Base-by-base conservation (phyloP, 768 basidiomycete species). In the Rickenella mellea region DNA sequence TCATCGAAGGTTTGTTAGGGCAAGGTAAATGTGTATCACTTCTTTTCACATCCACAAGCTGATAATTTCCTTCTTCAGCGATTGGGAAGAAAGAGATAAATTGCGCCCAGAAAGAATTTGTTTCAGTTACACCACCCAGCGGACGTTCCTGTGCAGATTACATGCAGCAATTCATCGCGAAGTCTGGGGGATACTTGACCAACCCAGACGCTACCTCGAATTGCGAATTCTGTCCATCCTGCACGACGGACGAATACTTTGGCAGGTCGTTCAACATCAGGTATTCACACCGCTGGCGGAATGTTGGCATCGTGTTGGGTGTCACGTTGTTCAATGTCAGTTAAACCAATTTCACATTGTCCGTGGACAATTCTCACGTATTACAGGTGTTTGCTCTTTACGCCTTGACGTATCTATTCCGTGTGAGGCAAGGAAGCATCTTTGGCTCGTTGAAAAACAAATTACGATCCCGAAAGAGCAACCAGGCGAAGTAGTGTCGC, bases 21-120 rank as follows among this genome's bases (percentile, higher is more conserved):
- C 62, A 68, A 55, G 59, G 81, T 83, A 51, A 47, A 69, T 50
- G 21, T 11, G 22, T 15, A 17, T 11, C 5, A 3, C 26, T 28
- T 21, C n/a, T 28, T 2, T 15, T 7, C 26, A 10, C 2, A 12
- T 24, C 25, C 12, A 17, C 31, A 29, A 3, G 2, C 1, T 40
- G 25, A 35, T 28, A 17, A 22, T 39, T 20, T 46, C 38, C 5
- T 12, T 30, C 26, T 20, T n/a, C 45, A 78, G 79, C 72, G 8
- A 53, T 83, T 10, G 78, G 76, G 0, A 64, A 59, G 6, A 59
- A 67, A 37, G 46, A 57, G 1, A 65, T 83, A 37, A 62, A 58
- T 12, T 92, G 90, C 55, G 57, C 79, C 0, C n/a, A 58, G 0
- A 57, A 66, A 39, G 90, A 92, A 55, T 64, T 75, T n/a, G 72